Percentiles rank a stretch among this genome's conserved stretches.
Conservation (phyloP, 2,329 filamentous ascomycete genomes). For the Xylariaceae sp. region DNA sequence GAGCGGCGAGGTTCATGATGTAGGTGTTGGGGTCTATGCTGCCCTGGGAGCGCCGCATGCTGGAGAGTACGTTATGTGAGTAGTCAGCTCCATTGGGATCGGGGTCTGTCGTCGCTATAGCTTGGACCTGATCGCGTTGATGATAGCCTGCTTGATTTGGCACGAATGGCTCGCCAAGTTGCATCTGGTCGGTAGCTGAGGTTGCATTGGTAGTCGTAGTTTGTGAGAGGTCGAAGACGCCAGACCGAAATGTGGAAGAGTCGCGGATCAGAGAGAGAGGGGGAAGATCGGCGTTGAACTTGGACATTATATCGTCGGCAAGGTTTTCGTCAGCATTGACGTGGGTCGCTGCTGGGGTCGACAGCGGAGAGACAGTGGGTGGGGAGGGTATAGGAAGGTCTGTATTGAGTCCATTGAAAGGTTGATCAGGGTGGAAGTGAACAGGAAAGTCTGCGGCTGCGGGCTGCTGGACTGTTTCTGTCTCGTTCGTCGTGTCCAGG, state of each 20-base stretch:
- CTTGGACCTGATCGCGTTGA: conserved; percentile 34
- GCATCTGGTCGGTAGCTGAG: conserved; percentile 19
- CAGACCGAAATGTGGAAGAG: conserved; percentile 24
- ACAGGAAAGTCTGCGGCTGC: background rate
- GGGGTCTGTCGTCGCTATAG: conserved; percentile 43
- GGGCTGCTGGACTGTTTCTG: background rate
- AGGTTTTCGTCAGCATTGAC: conserved; percentile 39
- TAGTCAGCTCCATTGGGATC: conserved; percentile 35
- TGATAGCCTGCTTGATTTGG: conserved; percentile 19
- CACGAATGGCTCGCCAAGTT: conserved; percentile 24
- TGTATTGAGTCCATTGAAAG: conserved; percentile 20
- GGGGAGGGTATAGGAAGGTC: conserved; percentile 40
- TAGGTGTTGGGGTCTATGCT: conserved; percentile 41
- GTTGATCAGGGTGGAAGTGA: conserved; percentile 8
- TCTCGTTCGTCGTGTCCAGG: background rate
- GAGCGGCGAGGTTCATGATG: conserved; percentile 39
- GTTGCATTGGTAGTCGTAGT: conserved; percentile 5
- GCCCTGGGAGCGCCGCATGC: conserved; percentile 34
- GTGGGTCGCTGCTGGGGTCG: conserved; percentile 43
- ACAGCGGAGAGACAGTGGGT: conserved; percentile 44
- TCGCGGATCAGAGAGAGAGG: conserved; percentile 21
- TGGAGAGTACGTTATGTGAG: conserved; percentile 30
- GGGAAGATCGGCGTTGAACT: conserved; percentile 31
- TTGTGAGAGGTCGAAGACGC: conserved; percentile 12
- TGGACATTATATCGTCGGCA: conserved; percentile 33